Evolutionary conservation across 192 early-diverging fungal species (phyloP), one percentile per base, ranked within the genome.

Genomic region (Cladochytrium replicatum): DNA sequence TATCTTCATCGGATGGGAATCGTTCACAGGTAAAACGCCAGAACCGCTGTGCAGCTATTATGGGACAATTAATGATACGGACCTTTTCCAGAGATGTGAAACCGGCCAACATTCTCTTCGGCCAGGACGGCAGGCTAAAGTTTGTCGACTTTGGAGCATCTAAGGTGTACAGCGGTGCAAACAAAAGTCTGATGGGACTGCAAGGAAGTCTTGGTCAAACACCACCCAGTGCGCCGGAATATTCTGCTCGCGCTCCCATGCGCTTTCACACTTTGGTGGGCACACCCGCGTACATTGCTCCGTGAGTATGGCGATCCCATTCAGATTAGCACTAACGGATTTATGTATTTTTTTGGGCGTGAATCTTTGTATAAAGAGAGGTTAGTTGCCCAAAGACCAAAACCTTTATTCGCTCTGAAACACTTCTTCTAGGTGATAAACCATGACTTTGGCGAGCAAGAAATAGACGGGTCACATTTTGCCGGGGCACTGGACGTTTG

Each of bases 401-500:
- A n/a, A n/a, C n/a, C n/a, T n/a, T n/a, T n/a, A n/a, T n/a, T n/a
- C n/a, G n/a, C n/a, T n/a, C n/a, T n/a, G n/a, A n/a, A n/a, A n/a
- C n/a, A n/a, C n/a, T n/a, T n/a, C n/a, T n/a, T n/a, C n/a, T 71
- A 72, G 39, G 71, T 74, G 67, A 60, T 64, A 5, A 85, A 85
- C n/a, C n/a, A n/a, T 2, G 89, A 92, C 67, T 80, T 91, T 17
- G 91, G 92, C 52, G 82, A 81, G 22, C 82, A 85, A 29, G 79
- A 81, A 49, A 76, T 79, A 37, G 69, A 76, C 38, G 83, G 83
- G 13, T 70, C 80, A 6, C 82, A 82, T 47, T n/a, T n/a, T n/a
- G n/a, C n/a, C n/a, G 84, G 83, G 26, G 80, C 87, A 22, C 87
- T 88, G 77, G 91, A 95, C 52, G 89, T 95, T 24, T 95, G 89